These are phyloP conservation scores for Aspergillus hortae DNA, from an alignment of 2,329 filamentous ascomycete species.

Conservation along the genomic window DNA sequence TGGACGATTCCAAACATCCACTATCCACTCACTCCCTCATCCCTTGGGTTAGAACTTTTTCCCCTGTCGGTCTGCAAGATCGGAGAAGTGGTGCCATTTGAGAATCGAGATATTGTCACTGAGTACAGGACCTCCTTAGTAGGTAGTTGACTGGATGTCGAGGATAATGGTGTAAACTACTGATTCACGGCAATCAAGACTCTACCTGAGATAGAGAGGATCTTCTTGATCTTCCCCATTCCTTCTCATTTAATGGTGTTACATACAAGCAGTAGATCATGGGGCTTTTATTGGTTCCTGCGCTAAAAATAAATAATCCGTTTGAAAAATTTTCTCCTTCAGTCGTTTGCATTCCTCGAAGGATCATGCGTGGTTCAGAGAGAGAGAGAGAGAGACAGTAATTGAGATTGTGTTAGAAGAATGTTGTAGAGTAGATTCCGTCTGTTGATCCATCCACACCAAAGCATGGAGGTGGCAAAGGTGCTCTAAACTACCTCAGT, in stretches of 20 bases:
- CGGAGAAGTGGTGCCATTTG: too few relatives aligned
- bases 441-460: too few relatives aligned
- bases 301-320: constrained; percentile 21
- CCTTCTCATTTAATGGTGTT: constrained; percentile 19
- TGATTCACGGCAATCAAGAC: constrained; percentile 5
- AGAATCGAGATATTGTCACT: not conserved
- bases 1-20: not conserved
- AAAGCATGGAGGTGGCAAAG: too few relatives aligned
- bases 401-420: too few relatives aligned
- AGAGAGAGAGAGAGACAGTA: too few relatives aligned
- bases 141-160: not conserved
- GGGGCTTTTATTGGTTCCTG: constrained; percentile 13
- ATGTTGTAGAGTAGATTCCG: too few relatives aligned
- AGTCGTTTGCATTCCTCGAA: not conserved
- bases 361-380: not conserved
- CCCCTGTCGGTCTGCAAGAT: too few relatives aligned
- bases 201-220: constrained; percentile 1
- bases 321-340: constrained; percentile 5
- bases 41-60: too few relatives aligned
- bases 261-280: constrained; percentile 21
- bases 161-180: too few relatives aligned
- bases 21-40: not conserved
- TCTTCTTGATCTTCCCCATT: constrained; percentile 17
- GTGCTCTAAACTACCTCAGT: too few relatives aligned
- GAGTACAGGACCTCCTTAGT: too few relatives aligned